phyloP scores from a whole-genome alignment of 352 stramenopile genomes.

The Pythium phragmitis region DNA sequence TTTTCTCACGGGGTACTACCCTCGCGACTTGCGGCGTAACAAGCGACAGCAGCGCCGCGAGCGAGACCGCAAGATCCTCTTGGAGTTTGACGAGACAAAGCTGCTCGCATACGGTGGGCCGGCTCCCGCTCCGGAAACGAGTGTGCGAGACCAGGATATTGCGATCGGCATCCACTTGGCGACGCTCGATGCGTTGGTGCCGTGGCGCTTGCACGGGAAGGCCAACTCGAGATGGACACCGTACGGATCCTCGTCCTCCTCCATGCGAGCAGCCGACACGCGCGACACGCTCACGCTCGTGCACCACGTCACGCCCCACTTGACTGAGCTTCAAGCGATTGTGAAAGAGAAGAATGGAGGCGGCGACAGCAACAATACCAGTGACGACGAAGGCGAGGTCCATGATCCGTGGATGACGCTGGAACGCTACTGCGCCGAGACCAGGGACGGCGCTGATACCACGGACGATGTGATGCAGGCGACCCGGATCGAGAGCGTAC shows the following conservation, averaged over 20 bases:
- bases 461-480: conserved; percentile 7
- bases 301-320: conserved; percentile 11
- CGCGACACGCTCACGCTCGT: conserved; percentile 8
- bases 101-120: conserved; percentile 5
- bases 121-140: not conserved
- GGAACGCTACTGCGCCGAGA: conserved; percentile 10
- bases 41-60: conserved; percentile 24
- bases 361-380: not conserved
- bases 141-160: conserved; percentile 16
- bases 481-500: conserved; percentile 7
- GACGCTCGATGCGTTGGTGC: conserved; percentile 5
- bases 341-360: conserved; percentile 15
- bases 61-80: conserved; percentile 17
- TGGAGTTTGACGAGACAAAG: conserved; percentile 22
- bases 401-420: conserved; percentile 26
- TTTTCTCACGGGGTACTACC: conserved; percentile 20
- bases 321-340: conserved; percentile 14
- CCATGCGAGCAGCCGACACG: conserved; percentile 10
- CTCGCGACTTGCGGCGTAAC: conserved; percentile 20
- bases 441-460: not conserved
- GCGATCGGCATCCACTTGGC: conserved; percentile 16
- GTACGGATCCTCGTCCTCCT: not conserved
- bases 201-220: conserved; percentile 16
- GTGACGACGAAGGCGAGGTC: conserved; percentile 27
- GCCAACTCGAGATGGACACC: conserved; percentile 14